Evolutionary conservation across 441 rosid genomes (phyloP).

Genomic region (Syzygium malaccense): DNA sequence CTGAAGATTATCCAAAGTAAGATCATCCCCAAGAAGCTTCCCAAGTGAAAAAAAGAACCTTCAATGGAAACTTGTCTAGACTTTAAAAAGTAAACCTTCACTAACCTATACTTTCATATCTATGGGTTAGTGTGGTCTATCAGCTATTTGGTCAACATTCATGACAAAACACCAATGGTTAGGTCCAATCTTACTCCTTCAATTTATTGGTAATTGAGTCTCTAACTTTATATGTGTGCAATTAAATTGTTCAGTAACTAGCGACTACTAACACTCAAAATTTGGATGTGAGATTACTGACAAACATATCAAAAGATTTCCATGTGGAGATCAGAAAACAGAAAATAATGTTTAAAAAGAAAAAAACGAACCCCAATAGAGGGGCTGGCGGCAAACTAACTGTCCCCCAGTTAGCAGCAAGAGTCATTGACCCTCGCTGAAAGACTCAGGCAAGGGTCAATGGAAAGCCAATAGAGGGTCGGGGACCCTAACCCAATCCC

Average conservation of each 20-base stretch:
- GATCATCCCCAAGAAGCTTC: background rate
- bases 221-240: background rate
- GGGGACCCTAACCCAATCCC: background rate
- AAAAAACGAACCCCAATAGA: background rate
- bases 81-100: background rate
- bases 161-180: background rate
- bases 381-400: background rate
- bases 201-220: background rate
- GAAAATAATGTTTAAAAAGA: background rate
- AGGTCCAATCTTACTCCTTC: background rate
- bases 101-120: background rate
- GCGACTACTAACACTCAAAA: background rate
- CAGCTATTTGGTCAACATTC: background rate
- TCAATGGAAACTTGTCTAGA: background rate
- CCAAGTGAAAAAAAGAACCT: background rate
- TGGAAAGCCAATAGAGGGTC: background rate
- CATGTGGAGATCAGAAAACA: background rate
- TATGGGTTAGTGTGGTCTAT: background rate
- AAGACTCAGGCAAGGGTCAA: background rate
- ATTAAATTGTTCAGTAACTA: background rate
- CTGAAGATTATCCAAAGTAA: background rate
- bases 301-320: background rate
- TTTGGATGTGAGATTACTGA: background rate
- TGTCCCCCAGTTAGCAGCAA: background rate
- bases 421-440: background rate